These are phyloP conservation scores for Mycena rebaudengoi DNA, from an alignment of 768 basidiomycete species.

Conservation along the genomic window DNA sequence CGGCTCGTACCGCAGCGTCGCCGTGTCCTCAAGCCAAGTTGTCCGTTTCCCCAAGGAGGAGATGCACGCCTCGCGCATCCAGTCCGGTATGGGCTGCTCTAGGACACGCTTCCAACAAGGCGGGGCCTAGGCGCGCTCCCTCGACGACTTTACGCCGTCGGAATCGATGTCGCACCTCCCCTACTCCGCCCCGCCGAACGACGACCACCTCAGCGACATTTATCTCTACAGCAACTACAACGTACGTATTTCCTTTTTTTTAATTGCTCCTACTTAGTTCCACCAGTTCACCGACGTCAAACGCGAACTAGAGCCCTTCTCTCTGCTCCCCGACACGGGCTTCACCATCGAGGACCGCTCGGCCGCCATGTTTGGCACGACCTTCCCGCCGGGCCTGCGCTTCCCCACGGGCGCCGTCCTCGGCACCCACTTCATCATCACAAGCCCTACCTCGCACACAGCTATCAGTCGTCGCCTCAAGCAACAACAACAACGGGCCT, in stretches of 20 bases:
- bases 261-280: background rate
- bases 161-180: conserved; percentile 3
- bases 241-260: background rate
- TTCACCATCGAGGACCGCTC: background rate
- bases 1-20: background rate
- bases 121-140: too few species aligned
- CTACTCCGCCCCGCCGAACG: conserved; percentile 15
- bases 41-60: background rate
- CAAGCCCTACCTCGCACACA: conserved; percentile 5
- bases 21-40: background rate
- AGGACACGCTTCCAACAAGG: too few species aligned
- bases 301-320: conserved; percentile 10
- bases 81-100: too few species aligned
- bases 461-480: conserved; percentile 25
- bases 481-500: too few species aligned
- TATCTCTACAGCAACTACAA: conserved; percentile 20
- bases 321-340: background rate
- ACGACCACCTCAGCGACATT: conserved; percentile 2
- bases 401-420: conserved; percentile 22
- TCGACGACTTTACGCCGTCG: too few species aligned
- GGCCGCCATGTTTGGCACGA: too few species aligned
- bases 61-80: background rate
- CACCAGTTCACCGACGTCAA: background rate
- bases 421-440: conserved; percentile 21
- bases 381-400: too few species aligned